These are phyloP conservation scores for Pyrenophora teres DNA, from an alignment of 2,329 filamentous ascomycete species.

Conservation along the genomic window DNA sequence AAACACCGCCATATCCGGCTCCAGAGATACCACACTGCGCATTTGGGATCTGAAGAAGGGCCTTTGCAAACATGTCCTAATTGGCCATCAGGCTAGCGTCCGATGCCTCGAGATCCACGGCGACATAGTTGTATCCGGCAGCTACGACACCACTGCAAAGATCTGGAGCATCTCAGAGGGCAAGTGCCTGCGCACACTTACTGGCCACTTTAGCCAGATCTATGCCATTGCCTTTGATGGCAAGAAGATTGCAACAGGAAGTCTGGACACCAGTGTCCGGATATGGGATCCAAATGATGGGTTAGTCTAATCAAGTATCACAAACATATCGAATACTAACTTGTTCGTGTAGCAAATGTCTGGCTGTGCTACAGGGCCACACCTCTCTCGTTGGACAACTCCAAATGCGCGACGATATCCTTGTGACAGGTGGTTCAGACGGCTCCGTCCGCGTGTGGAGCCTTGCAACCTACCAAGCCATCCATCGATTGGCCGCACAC, in stretches of 20 bases:
- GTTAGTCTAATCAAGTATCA: slow-evolving; percentile 56
- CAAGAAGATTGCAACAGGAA: slow-evolving; percentile 88
- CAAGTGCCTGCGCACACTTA: slow-evolving; percentile 84
- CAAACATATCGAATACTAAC: slow-evolving; percentile 15
- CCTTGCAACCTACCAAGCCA: slow-evolving; percentile 83
- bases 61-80: slow-evolving; percentile 85
- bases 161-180: slow-evolving; percentile 99
- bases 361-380: slow-evolving; percentile 93
- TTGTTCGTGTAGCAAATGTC: slow-evolving; percentile 61
- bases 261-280: slow-evolving; percentile 92
- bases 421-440: slow-evolving; percentile 95
- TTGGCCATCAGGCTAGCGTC: slow-evolving; percentile 94
- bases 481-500: slow-evolving; percentile 92
- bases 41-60: slow-evolving; percentile 94
- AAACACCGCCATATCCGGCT: slow-evolving; percentile 94
- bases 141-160: slow-evolving; percentile 94
- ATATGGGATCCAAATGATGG: slow-evolving; percentile 94
- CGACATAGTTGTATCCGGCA: slow-evolving; percentile 95
- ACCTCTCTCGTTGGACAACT: slow-evolving; percentile 95
- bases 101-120: slow-evolving; percentile 94
- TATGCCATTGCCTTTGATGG: slow-evolving; percentile 99
- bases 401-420: slow-evolving; percentile 90
- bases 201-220: slow-evolving; percentile 97
- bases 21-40: slow-evolving; percentile 88
- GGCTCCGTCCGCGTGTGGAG: slow-evolving; percentile 97